A percentile compares a stretch with the other conserved stretches of the same genome.
Evolutionary conservation across 2,329 filamentous ascomycete species (phyloP).

Genomic region (Chalaropsis ovoidea): DNA sequence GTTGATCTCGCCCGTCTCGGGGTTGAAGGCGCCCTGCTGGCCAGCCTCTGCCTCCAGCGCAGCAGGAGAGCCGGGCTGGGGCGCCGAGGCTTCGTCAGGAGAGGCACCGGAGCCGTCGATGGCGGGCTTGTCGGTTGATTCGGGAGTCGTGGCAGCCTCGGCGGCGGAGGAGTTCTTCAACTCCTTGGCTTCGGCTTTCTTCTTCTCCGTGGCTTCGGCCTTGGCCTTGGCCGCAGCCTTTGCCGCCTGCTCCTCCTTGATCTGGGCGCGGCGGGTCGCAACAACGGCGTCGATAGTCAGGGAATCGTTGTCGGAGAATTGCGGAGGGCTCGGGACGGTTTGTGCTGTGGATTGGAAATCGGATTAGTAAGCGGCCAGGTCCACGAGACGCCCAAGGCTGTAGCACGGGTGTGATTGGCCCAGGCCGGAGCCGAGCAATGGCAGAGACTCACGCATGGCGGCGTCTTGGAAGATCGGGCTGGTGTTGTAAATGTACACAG

Average conservation of each 20-base stretch:
- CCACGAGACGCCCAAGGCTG: background rate
- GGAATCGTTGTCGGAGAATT: conserved; percentile 48
- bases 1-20: conserved; percentile 98
- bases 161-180: background rate
- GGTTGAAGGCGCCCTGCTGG: conserved; percentile 90
- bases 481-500: conserved; percentile 91
- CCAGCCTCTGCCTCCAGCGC: conserved; percentile 68
- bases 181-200: conserved; percentile 27
- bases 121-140: conserved; percentile 29
- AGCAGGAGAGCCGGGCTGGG: conserved; percentile 36
- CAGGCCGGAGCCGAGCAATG: background rate
- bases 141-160: conserved; percentile 23
- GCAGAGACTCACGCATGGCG: conserved; percentile 46
- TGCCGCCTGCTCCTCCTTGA: conserved; percentile 33
- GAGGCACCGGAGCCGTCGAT: conserved; percentile 25
- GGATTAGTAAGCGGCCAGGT: background rate
- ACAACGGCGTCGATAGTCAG: conserved; percentile 58
- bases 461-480: conserved; percentile 80
- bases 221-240: conserved; percentile 26
- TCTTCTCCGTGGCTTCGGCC: conserved; percentile 28
- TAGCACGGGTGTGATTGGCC: background rate
- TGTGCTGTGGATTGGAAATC: conserved; percentile 14
- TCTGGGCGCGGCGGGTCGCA: conserved; percentile 50
- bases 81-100: conserved; percentile 25
- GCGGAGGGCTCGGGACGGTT: conserved; percentile 25